These are phyloP conservation scores for Jaapia argillacea DNA, from an alignment of 768 basidiomycete species.

Conservation along the genomic window DNA sequence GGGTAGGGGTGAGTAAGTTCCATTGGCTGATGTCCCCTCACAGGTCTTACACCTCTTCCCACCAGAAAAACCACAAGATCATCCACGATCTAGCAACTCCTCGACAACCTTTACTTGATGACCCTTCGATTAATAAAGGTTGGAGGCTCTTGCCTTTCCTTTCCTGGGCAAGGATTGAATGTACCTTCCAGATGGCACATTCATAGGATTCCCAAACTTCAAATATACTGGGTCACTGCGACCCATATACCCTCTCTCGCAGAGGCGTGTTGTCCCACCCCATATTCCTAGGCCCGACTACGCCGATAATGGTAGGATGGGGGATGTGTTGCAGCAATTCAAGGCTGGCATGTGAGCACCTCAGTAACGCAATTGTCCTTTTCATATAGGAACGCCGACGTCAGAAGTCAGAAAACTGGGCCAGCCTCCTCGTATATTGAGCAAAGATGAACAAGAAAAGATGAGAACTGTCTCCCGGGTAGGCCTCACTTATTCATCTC, in stretches of 20 bases:
- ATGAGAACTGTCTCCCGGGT: constrained; percentile 86
- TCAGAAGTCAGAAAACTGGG: constrained; percentile 50
- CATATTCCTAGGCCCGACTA: constrained; percentile 89
- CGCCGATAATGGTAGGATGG: constrained; percentile 54
- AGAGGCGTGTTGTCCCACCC: constrained; percentile 64
- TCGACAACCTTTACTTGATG: constrained; percentile 16
- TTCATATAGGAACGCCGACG: constrained; percentile 41
- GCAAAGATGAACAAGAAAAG: constrained; percentile 70
- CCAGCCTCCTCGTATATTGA: constrained; percentile 56
- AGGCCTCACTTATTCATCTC: constrained; percentile 19
- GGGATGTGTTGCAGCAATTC: constrained; percentile 19
- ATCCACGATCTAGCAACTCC: constrained; percentile 54
- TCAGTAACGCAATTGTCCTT: constrained; percentile 8
- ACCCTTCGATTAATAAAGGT: constrained; percentile 18
- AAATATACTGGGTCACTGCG: constrained; percentile 71
- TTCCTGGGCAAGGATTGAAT: too few species aligned
- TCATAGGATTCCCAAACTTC: constrained; percentile 71
- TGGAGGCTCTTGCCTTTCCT: too few species aligned
- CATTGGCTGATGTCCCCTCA: too few species aligned
- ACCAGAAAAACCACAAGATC: constrained; percentile 74
- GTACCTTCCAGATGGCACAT: constrained; percentile 55
- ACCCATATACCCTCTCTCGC: constrained; percentile 83
- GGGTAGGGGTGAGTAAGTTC: too few species aligned
- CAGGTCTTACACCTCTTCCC: too few species aligned
- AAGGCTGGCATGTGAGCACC: constrained; percentile 19